Conservation (phyloP, 139 green algal species). For the Nannochloris sp. region DNA sequence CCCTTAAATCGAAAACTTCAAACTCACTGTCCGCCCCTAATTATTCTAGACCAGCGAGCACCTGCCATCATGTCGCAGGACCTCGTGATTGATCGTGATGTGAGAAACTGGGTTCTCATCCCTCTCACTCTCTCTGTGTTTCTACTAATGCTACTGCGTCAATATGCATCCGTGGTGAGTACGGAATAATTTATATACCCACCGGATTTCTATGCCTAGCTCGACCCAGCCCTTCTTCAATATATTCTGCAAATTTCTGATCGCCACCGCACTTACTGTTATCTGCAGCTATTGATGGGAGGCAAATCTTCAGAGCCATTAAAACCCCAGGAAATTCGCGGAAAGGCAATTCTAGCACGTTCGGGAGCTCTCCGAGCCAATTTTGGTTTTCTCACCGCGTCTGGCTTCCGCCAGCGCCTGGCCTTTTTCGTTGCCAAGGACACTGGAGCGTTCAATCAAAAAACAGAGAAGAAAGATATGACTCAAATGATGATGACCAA, state of each 20-base stretch:
- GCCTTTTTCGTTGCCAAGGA: conserved; percentile 65
- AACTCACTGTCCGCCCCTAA: too few relatives aligned
- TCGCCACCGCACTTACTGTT: not conserved
- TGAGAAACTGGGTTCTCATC: conserved; percentile 87
- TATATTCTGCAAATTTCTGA: not conserved
- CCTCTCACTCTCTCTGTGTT: conserved; percentile 78
- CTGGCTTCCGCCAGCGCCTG: conserved; percentile 55
- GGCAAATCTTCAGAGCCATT: not conserved
- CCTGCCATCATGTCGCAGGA: too few relatives aligned
- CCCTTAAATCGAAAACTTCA: too few relatives aligned
- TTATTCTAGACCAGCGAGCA: too few relatives aligned
- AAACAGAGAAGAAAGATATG: conserved; percentile 41
- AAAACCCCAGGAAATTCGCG: conserved; percentile 51
- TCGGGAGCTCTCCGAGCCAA: conserved; percentile 43
- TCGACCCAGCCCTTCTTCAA: not conserved
- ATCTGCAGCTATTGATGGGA: conserved; percentile 1
- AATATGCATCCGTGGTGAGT: conserved; percentile 60
- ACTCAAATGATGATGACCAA: conserved; percentile 83
- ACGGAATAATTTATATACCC: not conserved
- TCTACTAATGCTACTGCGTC: conserved; percentile 82
- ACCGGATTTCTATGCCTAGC: too few relatives aligned
- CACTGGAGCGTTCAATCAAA: conserved; percentile 55
- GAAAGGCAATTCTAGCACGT: conserved; percentile 54
- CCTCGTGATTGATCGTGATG: conserved; percentile 64
- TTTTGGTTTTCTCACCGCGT: conserved; percentile 34